These are phyloP conservation scores for Aspergillus leporis DNA, from an alignment of 495 filamentous ascomycete species.

Conservation along the genomic window DNA sequence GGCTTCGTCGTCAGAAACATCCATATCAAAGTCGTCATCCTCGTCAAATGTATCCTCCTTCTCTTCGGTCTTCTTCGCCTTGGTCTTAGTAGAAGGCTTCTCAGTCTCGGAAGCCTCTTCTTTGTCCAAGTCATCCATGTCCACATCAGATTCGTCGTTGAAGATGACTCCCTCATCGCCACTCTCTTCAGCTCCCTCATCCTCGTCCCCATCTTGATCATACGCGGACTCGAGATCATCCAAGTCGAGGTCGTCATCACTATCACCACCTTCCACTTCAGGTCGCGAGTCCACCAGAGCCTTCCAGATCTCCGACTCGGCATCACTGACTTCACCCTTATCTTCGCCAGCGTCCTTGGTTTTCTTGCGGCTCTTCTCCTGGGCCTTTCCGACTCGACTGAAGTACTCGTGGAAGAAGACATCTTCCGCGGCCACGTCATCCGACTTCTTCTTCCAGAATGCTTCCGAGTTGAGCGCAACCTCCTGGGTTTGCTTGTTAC, in stretches of 20 bases:
- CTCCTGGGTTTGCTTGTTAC: constrained; percentile 44
- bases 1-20: constrained; percentile 53
- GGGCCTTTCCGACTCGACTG: constrained; percentile 70
- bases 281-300: constrained; percentile 79
- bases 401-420: constrained; percentile 99
- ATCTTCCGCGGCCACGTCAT: constrained; percentile 85
- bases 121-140: constrained; percentile 49
- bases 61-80: constrained; percentile 41
- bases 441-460: constrained; percentile 89
- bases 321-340: constrained; percentile 36
- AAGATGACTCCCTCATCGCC: constrained; percentile 55
- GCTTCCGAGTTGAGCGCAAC: constrained; percentile 76
- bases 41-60: constrained; percentile 47
- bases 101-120: constrained; percentile 38
- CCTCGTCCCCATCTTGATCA: constrained; percentile 47
- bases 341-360: constrained; percentile 43
- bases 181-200: constrained; percentile 49
- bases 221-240: constrained; percentile 63
- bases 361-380: constrained; percentile 54
- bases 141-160: constrained; percentile 50
- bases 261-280: constrained; percentile 70
- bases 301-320: constrained; percentile 85
- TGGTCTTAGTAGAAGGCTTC: constrained; percentile 28
- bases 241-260: constrained; percentile 63
- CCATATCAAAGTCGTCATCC: constrained; percentile 53